Base-by-base conservation (phyloP, 768 basidiomycete species). In the Suillus plorans region DNA sequence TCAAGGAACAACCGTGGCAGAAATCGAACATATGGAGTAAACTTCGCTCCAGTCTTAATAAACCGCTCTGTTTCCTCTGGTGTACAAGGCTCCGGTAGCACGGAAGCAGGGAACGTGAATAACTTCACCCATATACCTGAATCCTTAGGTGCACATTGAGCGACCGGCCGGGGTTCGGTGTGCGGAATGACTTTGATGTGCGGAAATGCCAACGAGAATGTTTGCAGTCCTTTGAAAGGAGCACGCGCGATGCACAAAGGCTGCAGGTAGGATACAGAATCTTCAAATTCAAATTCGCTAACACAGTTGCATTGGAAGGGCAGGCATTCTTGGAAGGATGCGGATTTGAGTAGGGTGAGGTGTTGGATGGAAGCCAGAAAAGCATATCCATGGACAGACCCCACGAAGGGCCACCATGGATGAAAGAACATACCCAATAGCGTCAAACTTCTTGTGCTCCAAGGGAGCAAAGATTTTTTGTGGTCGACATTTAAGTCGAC, bases 311-410 rank as follows among this genome's bases (percentile, higher is more conserved):
- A 31, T 5, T 6, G 31, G 31, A 8, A 9, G 45, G 20, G 52
- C n/a, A 13, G 14, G 5, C 59, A 58, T 45, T 37, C 37, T 10
- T 60, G 45, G 34, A 57, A 9, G 4, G 53, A 34, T 31, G 58
- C 28, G 28, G 4, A 9, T n/a, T 25, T 36, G 50, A 61, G 75
- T 34, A 81, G 63, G 5, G 74, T 73, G 14, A 82, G 70, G 64
- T 79, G 79, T 1, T 78, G 77, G 31, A 82, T 68, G n/a, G 72
- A 72, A n/a, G 69, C 63, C 2, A 82, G 71, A 66, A 80, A 80
- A 6, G 68, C 65, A 2, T 69, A 47, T 5, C 81, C 81, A 12
- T 73, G 71, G n/a, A 56, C 34, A 9, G 67, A 77, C n/a, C 70
- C 70, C 22, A 67, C 73, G 37, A 82, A 65, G 8, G 75, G 71